Conservation (phyloP, 495 filamentous ascomycete genomes). For the Penicillium samsonianum region DNA sequence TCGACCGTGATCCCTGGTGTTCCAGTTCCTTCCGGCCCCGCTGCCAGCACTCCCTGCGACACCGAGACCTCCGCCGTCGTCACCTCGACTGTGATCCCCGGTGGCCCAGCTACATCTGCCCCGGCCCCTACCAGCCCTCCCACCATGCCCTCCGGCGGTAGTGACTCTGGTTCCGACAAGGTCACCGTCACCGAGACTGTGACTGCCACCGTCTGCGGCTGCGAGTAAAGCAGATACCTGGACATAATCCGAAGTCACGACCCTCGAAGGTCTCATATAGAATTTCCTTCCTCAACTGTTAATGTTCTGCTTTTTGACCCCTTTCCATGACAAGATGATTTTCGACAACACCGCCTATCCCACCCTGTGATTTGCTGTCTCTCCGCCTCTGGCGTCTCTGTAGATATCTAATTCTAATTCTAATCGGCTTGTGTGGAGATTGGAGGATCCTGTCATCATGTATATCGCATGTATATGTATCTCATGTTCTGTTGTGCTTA, state of each 20-base stretch:
- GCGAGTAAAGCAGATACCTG: constrained; percentile 22
- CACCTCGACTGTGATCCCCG: constrained; percentile 11
- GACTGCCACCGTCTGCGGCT: constrained; percentile 34
- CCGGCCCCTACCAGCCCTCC: constrained; percentile 22
- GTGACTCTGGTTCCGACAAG: constrained; percentile 4
- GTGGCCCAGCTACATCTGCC: constrained; percentile 3
- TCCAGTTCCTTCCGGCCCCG: constrained; percentile 10
- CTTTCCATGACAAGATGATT: constrained; percentile 29
- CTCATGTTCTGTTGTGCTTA: neutral
- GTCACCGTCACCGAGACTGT: constrained; percentile 36
- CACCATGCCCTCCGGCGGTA: constrained; percentile 4
- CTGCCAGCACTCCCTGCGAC: constrained; percentile 22
- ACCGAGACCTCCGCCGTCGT: constrained; percentile 21
- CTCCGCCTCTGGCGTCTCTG: constrained; percentile 28
- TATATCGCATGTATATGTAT: neutral
- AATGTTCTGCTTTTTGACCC: constrained; percentile 10
- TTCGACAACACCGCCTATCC: constrained; percentile 8
- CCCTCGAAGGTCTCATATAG: neutral
- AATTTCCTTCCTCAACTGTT: constrained; percentile 5
- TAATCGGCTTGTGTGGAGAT: constrained; percentile 30
- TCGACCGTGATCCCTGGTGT: constrained; percentile 9
- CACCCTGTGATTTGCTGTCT: constrained; percentile 6
- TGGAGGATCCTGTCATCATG: neutral
- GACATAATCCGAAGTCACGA: constrained; percentile 1
- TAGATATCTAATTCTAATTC: constrained; percentile 48